phyloP scores from a whole-genome alignment of 352 stramenopile species.

The Globisporangium takayamanum region DNA sequence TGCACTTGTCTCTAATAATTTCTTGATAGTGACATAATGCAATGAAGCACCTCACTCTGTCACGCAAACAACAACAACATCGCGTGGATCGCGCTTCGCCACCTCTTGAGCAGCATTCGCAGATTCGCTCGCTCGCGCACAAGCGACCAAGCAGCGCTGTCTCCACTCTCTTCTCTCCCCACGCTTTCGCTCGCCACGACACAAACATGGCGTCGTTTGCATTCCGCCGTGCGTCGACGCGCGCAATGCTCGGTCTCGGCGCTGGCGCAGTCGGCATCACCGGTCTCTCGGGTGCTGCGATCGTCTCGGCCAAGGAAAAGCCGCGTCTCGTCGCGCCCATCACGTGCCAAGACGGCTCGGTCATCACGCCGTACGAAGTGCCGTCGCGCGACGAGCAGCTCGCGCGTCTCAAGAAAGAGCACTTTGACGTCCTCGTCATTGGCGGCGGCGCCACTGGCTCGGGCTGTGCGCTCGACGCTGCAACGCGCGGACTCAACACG shows the following conservation, averaged over 20 bases:
- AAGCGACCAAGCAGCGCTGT: slow-evolving; percentile 3
- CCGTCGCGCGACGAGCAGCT: slow-evolving; percentile 65
- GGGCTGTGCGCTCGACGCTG: slow-evolving; percentile 87
- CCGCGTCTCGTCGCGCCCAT: slow-evolving; percentile 69
- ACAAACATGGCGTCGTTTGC: slow-evolving; percentile 49
- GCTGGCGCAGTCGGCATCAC: slow-evolving; percentile 35
- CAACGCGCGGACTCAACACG: slow-evolving; percentile 90
- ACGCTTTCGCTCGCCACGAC: background rate
- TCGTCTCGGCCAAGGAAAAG: slow-evolving; percentile 73
- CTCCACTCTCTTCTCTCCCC: slow-evolving; percentile 2
- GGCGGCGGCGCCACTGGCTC: slow-evolving; percentile 90
- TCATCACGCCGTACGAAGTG: slow-evolving; percentile 81
- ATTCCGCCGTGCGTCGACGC: slow-evolving; percentile 50
- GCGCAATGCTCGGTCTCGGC: slow-evolving; percentile 45
- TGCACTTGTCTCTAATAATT: no score
- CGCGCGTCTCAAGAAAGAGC: slow-evolving; percentile 76
- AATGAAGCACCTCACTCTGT: background rate
- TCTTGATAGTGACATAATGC: no score
- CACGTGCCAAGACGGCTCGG: slow-evolving; percentile 76
- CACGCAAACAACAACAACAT: no score
- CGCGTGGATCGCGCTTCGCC: background rate
- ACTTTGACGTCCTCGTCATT: slow-evolving; percentile 93
- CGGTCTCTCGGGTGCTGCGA: slow-evolving; percentile 48
- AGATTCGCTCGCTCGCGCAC: slow-evolving; percentile 20
- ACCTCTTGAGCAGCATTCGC: slow-evolving; percentile 19